phyloP scores from a whole-genome alignment of 2,329 filamentous ascomycete genomes.

The Diaporthe sp. region DNA sequence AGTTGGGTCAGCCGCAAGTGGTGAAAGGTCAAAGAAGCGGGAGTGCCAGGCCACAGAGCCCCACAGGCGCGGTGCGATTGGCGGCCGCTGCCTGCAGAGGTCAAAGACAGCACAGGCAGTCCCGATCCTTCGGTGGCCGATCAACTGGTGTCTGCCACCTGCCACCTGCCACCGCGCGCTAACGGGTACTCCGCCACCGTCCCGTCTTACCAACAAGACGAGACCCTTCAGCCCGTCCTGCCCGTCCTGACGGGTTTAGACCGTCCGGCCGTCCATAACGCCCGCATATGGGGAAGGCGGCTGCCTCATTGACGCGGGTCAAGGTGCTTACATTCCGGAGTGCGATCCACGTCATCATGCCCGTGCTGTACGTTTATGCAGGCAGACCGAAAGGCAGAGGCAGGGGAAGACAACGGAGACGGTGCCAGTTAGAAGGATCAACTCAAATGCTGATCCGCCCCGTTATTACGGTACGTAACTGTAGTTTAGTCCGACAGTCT shows the following conservation, averaged over 20 bases:
- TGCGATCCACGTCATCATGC: conserved; percentile 12
- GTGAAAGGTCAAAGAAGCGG: background rate
- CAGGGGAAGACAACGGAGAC: background rate
- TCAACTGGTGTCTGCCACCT: background rate
- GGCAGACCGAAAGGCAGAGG: conserved; percentile 15
- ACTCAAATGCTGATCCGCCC: background rate
- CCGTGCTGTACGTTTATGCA: conserved; percentile 5
- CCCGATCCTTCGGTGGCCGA: conserved; percentile 27
- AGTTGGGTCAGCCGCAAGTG: conserved; percentile 14
- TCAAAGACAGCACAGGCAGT: conserved; percentile 10
- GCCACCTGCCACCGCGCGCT: conserved; percentile 3
- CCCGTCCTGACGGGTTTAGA: background rate
- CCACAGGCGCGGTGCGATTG: background rate
- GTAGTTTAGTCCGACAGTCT: background rate
- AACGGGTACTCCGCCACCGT: conserved; percentile 29
- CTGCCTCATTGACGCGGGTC: conserved; percentile 3
- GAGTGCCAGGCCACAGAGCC: background rate
- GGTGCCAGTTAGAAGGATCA: background rate
- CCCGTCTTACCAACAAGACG: background rate
- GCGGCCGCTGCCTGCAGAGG: conserved; percentile 13
- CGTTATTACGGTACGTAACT: background rate
- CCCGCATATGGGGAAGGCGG: background rate
- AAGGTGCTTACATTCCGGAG: conserved; percentile 16
- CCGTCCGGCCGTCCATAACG: background rate
- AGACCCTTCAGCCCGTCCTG: background rate